Conservation (phyloP, 2,329 filamentous ascomycete species). For the Beauveria scarabaeidicola region DNA sequence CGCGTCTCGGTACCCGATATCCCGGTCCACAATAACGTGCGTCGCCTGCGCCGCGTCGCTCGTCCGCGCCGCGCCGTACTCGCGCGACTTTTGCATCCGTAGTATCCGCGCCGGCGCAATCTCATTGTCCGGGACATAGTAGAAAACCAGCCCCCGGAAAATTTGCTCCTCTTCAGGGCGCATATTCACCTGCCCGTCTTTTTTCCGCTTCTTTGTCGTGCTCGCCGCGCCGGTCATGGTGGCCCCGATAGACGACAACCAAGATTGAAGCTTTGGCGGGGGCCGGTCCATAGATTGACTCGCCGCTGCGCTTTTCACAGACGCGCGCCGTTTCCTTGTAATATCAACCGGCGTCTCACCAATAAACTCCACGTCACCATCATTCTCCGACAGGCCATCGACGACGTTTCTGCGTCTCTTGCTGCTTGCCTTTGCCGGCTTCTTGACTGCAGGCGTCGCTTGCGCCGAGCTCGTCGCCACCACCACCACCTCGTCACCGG, state of each 20-base stretch:
- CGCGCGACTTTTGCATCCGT: constrained; percentile 65
- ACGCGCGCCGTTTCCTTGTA: not conserved
- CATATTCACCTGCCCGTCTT: constrained; percentile 33
- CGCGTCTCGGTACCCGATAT: constrained; percentile 55
- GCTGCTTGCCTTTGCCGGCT: not conserved
- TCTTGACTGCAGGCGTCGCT: not conserved
- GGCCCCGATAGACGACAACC: not conserved
- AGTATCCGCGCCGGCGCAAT: constrained; percentile 56
- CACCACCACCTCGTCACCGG: not conserved
- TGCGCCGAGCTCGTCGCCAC: not conserved
- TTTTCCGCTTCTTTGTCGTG: constrained; percentile 35
- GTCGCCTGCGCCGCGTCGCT: constrained; percentile 53
- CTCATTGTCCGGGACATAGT: constrained; percentile 77
- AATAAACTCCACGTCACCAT: not conserved
- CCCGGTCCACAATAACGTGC: constrained; percentile 71
- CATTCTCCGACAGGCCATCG: not conserved
- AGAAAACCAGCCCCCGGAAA: constrained; percentile 55
- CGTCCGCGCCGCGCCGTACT: constrained; percentile 68
- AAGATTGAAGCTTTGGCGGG: not conserved
- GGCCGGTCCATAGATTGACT: not conserved
- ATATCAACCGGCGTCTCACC: constrained; percentile 5
- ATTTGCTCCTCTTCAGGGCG: constrained; percentile 47
- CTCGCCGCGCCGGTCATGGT: not conserved
- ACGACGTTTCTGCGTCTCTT: not conserved
- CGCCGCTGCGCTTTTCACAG: constrained; percentile 4